Evolutionary conservation across 306 rosid genomes (phyloP), one percentile per base, ranked within the genome.

Genomic region (Pueraria montana): DNA sequence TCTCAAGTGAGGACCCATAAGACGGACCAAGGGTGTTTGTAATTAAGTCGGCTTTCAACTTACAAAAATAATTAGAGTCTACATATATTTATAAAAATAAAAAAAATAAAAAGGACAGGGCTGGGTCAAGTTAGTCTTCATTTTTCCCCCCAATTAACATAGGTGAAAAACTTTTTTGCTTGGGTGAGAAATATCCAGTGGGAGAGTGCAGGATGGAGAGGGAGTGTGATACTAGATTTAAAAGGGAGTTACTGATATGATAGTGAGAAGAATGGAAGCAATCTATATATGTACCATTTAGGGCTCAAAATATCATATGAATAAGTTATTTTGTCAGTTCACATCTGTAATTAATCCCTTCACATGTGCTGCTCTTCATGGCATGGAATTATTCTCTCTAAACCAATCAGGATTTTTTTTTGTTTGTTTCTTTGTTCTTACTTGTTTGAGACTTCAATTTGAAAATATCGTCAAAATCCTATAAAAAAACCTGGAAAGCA

Each of bases 201-300:
- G 5, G 46, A 16, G 68, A 62, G 40, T 27, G 40, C 68, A 62
- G 18, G 20, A 27, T 27, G 34, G 66, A 27, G 71, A 64, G 46
- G 45, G 46, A 30, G 24, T 64, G 46, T 30, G 70, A 62, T 62
- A 61, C 67, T 11, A 24, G n/a, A 61, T 24, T 56, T 20, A 59
- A 59, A 59, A 59, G 68, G 42, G 38, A 59, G 66, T 24, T 59
- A 58, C 64, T 58, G 64, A 58, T 24, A 24, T 61, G 67, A 26
- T 61, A 26, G 12, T 61, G n/a, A 27, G 67, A 61, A 26, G 67
- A 27, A 26, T 27, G 18, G 67, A 18, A 12, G 16, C 9, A 0
- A 53, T 53, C 24, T 53, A n/a, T 53, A 16, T 50, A n/a, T n/a
- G 23, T 53, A n/a, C 59, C 59, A 53, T 11, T 61, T 61, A 24